Evolutionary conservation across 148 eudicot genomes (phyloP).

Genomic region (Rheum nobile): DNA sequence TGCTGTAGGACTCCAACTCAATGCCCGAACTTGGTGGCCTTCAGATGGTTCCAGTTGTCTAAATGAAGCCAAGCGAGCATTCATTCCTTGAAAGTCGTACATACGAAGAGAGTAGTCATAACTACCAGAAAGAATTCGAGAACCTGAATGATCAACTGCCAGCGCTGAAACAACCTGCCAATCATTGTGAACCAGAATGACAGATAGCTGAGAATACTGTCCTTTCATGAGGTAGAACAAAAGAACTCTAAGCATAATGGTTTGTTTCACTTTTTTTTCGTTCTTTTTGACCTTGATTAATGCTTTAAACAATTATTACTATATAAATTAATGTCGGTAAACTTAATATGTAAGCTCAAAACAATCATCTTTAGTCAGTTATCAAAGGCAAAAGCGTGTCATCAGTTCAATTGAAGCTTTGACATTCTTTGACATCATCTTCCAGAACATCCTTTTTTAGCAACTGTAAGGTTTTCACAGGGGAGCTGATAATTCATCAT

Average conservation of each 20-base stretch:
- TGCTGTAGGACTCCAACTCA: slow-evolving; percentile 95
- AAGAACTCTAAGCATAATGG: not conserved
- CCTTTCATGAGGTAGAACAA: not conserved
- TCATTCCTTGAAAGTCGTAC: slow-evolving; percentile 99
- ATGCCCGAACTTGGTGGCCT: slow-evolving; percentile 89
- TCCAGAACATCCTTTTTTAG: not conserved
- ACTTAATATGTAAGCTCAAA: not conserved
- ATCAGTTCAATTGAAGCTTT: not conserved
- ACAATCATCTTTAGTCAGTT: not conserved
- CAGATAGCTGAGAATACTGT: not conserved
- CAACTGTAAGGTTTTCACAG: not conserved
- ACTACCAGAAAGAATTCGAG: slow-evolving; percentile 94
- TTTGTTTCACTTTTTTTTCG: not conserved
- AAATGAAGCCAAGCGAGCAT: slow-evolving; percentile 75
- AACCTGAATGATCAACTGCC: slow-evolving; percentile 88
- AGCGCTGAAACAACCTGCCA: slow-evolving; percentile 89
- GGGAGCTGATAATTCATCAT: not conserved
- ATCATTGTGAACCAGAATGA: not conserved
- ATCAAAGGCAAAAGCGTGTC: not conserved
- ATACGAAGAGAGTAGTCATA: slow-evolving; percentile 82
- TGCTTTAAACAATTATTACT: not conserved
- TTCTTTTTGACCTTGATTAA: not conserved
- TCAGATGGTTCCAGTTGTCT: slow-evolving; percentile 97
- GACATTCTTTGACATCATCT: not conserved
- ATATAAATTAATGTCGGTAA: not conserved